Conservation (phyloP, 2,329 filamentous ascomycete species). For the Microascus cirrosus region DNA sequence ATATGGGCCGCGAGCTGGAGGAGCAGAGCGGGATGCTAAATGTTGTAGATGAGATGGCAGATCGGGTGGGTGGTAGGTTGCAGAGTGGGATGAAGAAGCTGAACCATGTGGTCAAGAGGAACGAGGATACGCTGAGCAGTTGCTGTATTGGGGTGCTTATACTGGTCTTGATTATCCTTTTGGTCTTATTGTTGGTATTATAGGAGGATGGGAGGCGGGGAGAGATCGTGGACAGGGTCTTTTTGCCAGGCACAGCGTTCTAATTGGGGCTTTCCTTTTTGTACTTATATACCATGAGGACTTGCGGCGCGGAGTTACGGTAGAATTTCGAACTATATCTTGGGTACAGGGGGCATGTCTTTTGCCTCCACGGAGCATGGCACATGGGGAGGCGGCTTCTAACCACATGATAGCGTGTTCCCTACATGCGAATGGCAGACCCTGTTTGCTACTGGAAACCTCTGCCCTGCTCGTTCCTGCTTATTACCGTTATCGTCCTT, state of each 20-base stretch:
- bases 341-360: background rate
- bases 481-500: too few species aligned
- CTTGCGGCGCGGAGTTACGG: background rate
- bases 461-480: too few species aligned
- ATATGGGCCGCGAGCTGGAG: slow-evolving; percentile 93
- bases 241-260: background rate
- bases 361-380: background rate
- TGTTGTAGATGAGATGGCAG: slow-evolving; percentile 71
- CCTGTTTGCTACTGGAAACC: too few species aligned
- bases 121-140: slow-evolving; percentile 79
- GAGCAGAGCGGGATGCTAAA: slow-evolving; percentile 87
- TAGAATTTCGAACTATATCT: background rate
- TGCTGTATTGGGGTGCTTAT: slow-evolving; percentile 89
- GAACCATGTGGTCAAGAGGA: slow-evolving; percentile 71
- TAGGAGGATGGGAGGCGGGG: slow-evolving; percentile 17
- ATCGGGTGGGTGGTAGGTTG: slow-evolving; percentile 77
- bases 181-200: slow-evolving; percentile 64
- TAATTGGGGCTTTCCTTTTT: background rate
- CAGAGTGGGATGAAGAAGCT: slow-evolving; percentile 81
- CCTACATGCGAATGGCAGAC: too few species aligned
- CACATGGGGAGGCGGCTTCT: background rate
- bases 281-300: background rate
- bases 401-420: too few species aligned
- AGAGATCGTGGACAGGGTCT: background rate
- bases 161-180: slow-evolving; percentile 72